These are phyloP conservation scores for Acanthamoeba royreba DNA, from an alignment of 208 protist species.

Conservation along the genomic window DNA sequence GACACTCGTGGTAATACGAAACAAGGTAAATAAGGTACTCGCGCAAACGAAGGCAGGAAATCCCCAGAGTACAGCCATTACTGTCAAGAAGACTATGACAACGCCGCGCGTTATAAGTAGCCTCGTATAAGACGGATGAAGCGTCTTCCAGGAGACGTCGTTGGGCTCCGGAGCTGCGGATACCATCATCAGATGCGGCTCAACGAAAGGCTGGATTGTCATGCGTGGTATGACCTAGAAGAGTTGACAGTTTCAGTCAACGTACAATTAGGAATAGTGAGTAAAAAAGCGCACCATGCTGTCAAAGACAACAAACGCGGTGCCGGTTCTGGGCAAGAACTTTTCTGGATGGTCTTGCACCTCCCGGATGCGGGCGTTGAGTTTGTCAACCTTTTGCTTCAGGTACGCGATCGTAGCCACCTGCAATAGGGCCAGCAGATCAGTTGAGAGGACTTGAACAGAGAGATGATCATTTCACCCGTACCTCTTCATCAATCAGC, in stretches of 20 bases:
- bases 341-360: background rate
- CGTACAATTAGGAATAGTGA: too few relatives aligned
- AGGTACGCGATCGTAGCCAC: background rate
- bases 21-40: background rate
- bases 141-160: conserved; percentile 15
- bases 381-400: background rate
- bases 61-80: background rate
- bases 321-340: background rate
- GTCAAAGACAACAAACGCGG: background rate
- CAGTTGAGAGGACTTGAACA: too few relatives aligned
- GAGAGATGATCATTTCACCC: too few relatives aligned
- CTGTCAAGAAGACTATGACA: background rate
- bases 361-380: background rate
- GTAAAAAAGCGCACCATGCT: background rate
- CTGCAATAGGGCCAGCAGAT: too few relatives aligned
- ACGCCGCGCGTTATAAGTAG: background rate
- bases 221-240: background rate
- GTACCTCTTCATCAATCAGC: background rate
- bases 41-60: background rate
- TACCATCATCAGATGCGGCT: background rate
- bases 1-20: background rate
- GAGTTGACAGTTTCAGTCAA: too few relatives aligned
- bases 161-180: background rate
- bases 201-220: conserved; percentile 24
- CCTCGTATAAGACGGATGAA: background rate